Evolutionary conservation across 2,329 filamentous ascomycete species (phyloP), one percentile per base, ranked within the genome.

Genomic region (Penicillium crustosum): DNA sequence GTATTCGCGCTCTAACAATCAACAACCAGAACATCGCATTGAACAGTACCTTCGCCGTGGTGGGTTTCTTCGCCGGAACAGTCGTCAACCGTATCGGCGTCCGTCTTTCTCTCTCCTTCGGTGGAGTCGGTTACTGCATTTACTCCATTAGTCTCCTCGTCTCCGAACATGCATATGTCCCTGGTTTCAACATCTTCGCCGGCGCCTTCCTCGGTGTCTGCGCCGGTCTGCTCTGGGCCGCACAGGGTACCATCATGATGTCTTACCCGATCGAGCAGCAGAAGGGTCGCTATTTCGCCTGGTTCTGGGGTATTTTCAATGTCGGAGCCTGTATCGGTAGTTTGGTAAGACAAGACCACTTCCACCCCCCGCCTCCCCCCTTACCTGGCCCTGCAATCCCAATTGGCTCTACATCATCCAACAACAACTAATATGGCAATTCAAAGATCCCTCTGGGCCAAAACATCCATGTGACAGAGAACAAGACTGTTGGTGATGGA

Each of bases 221-320:
- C 54, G 79, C 79, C 17, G 77, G 75, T 57, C 68, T 79, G 41
- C 67, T 82, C 42, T 82, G 79, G 79, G 73, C 73, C 36, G 78
- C 78, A 0, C 78, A 81, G 61, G 79, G 79, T 21, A 72, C 77
- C 10, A 75, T 81, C 52, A 81, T 81, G 77, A 93, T 95, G 85
- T 86, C 89, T 17, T 96, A 96, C 73, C 91, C 91, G 2, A 79
- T 83, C 10, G 92, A 96, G 77, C 75, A 83, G 36, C 83, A 84
- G 61, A 96, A 96, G 81, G 92, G 92, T 39, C 85, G 86, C 55
- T 96, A 92, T 75, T 95, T 96, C 73, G 89, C 89, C 59, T 88
- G 86, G 81, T 96, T 96, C 78, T 96, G 92, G 92, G 86, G 89
- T 75, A 94, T 96, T 69, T 96, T 96, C 83, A 96, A 96, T 77